Percentiles rank a stretch among this genome's conserved stretches.
Evolutionary conservation across 306 rosid species (phyloP).

Genomic region (Trifolium dubium): DNA sequence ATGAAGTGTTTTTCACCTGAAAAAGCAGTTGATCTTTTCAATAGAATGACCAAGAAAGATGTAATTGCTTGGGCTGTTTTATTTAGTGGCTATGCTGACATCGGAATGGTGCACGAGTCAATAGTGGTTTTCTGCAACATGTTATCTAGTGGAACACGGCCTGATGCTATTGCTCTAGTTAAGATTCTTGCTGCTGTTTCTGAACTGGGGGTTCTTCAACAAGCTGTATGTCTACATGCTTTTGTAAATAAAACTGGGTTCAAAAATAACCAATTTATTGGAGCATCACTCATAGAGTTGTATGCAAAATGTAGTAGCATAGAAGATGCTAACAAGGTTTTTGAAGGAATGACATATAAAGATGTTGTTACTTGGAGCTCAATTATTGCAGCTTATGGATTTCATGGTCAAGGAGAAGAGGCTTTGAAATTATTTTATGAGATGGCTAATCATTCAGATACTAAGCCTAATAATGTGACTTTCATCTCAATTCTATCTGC

Average conservation of each 20-base stretch:
- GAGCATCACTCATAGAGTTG: slow-evolving; percentile 74
- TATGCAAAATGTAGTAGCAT: slow-evolving; percentile 79
- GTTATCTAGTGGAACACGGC: slow-evolving; percentile 55
- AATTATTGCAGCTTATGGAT: slow-evolving; percentile 79
- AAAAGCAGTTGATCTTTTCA: slow-evolving; percentile 58
- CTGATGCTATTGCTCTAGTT: slow-evolving; percentile 77
- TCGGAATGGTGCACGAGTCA: slow-evolving; percentile 71
- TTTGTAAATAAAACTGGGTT: slow-evolving; percentile 54
- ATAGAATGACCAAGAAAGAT: slow-evolving; percentile 73
- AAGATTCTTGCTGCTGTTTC: slow-evolving; percentile 75
- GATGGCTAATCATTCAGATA: slow-evolving; percentile 58
- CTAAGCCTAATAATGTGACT: slow-evolving; percentile 64
- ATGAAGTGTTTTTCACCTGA: slow-evolving; percentile 73
- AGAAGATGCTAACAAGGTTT: slow-evolving; percentile 57
- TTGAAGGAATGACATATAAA: slow-evolving; percentile 55
- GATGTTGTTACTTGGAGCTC: slow-evolving; percentile 86
- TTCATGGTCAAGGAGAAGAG: slow-evolving; percentile 70
- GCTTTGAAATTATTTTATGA: slow-evolving; percentile 56
- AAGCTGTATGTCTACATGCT: slow-evolving; percentile 70
- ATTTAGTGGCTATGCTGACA: slow-evolving; percentile 66
- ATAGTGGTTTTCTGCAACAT: slow-evolving; percentile 57
- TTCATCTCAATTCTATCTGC: slow-evolving; percentile 74
- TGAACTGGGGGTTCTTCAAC: slow-evolving; percentile 67
- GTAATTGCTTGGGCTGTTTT: slow-evolving; percentile 80
- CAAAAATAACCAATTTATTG: slow-evolving; percentile 52